Evolutionary conservation across 345 rosid genomes (phyloP).

Genomic region (Acer negundo): DNA sequence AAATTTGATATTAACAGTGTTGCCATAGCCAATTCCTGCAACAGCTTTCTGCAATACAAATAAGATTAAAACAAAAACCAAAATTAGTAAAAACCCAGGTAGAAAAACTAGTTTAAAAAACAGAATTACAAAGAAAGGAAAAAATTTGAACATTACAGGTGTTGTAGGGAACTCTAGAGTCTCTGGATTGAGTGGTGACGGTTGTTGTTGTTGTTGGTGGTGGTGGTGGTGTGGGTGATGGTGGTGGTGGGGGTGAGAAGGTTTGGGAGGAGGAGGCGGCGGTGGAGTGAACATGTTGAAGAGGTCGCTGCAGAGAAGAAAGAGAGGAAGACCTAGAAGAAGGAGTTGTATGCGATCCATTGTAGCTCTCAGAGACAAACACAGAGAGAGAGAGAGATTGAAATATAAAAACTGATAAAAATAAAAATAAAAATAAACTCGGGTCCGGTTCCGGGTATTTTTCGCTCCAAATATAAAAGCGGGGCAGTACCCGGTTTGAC

Average conservation of each 20-base stretch:
- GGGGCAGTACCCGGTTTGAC: neutral
- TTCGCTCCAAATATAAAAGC: too few relatives aligned
- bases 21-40: conserved; percentile 66
- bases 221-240: conserved; percentile 36
- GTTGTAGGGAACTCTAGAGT: conserved; percentile 47
- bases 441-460: too few relatives aligned
- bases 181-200: conserved; percentile 29
- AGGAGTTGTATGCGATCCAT: conserved; percentile 63
- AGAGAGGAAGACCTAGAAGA: conserved; percentile 62
- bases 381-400: neutral
- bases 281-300: conserved; percentile 70
- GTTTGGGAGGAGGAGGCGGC: conserved; percentile 49
- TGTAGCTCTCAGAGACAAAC: conserved; percentile 5
- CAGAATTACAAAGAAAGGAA: neutral
- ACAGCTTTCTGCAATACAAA: conserved; percentile 41
- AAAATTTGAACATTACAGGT: neutral
- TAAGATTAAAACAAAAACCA: neutral
- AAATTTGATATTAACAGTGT: conserved; percentile 65
- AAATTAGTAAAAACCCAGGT: neutral
- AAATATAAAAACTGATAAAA: neutral
- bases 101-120: neutral
- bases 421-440: neutral
- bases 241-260: conserved; percentile 41
- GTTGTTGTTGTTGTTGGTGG: conserved; percentile 37
- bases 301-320: conserved; percentile 65